Base-by-base conservation (phyloP, 2,329 filamentous ascomycete genomes). In the Myriosclerotinia curreyana region DNA sequence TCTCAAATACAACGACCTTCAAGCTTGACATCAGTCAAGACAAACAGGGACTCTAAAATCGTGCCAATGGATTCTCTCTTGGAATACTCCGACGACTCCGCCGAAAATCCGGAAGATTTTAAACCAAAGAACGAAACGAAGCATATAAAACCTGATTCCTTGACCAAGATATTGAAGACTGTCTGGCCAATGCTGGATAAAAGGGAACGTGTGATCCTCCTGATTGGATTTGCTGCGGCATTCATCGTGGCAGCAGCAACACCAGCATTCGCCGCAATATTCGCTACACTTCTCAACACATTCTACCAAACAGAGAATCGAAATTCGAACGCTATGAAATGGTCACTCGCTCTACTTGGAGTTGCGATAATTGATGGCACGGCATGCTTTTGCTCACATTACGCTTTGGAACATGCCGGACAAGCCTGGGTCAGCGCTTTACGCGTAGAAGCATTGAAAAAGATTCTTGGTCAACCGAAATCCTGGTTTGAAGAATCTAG, bases 391-490 rank as follows among this genome's bases (percentile, higher is more conserved):
- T 74, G 82, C 0, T 85, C 87, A 65, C 86, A 90, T 46, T 93
- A 89, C 72, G 76, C 90, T 11, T 81, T 96, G 7, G 92, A 96
- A 68, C 78, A 80, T 34, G 84, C 82, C 15, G 90, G 85, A 1
- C 90, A 96, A 72, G 75, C 81, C 0, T 98, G 94, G 94, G 82
- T 93, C 17, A 86, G 94, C 70, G 76, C 77, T 0, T 80, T 96
- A 12, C 88, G 93, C 1, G 78, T 81, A 2, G 81, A 87, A 73
- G 89, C 90, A 0, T 79, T 96, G 68, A 80, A 80, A 56, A 82
- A 83, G 1, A 86, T 96, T 20, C 79, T 98, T 0, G 80, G 83
- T 48, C 94, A 97, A 72, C 89, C 91, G 0, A 86, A 83, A 66
- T 76, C 82, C 5, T 98, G 92, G 88, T 96, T 96, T 70, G 87